A percentile compares a stretch with the other conserved stretches of the same genome.
Evolutionary conservation across 1,139 yeast genomes (phyloP).

Genomic region (Martiniozyma asiatica): DNA sequence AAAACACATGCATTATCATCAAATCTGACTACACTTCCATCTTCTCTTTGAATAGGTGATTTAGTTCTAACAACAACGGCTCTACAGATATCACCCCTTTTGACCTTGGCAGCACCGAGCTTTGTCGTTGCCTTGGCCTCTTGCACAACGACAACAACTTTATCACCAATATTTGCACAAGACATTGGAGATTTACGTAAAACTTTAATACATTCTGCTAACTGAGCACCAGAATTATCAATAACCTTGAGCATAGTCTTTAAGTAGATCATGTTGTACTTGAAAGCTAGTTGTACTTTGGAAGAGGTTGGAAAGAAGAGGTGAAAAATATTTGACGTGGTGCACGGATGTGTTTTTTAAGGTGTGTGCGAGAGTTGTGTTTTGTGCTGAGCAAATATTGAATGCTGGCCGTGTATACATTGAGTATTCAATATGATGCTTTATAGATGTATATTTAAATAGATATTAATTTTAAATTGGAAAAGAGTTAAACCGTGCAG

Average conservation of each 20-base stretch:
- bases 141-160: constrained; percentile 88
- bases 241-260: constrained; percentile 83
- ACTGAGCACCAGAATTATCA: constrained; percentile 86
- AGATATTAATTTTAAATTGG: too few species aligned
- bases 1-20: constrained; percentile 97
- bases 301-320: not conserved
- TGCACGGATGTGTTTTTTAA: too few species aligned
- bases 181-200: constrained; percentile 78
- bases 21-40: constrained; percentile 77
- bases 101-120: constrained; percentile 72
- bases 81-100: constrained; percentile 91
- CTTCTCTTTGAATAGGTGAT: constrained; percentile 73
- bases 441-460: not conserved
- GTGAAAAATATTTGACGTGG: too few species aligned
- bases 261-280: constrained; percentile 56
- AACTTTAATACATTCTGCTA: constrained; percentile 94
- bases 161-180: constrained; percentile 80
- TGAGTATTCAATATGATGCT: not conserved
- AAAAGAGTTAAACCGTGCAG: too few species aligned
- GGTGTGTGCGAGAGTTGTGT: too few species aligned
- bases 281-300: too few species aligned
- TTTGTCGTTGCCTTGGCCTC: constrained; percentile 69
- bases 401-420: not conserved
- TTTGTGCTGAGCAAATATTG: not conserved
- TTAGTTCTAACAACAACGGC: constrained; percentile 93